phyloP scores from a whole-genome alignment of 1,284 basidiomycete species.

The Pseudozyma hubeiensis region DNA sequence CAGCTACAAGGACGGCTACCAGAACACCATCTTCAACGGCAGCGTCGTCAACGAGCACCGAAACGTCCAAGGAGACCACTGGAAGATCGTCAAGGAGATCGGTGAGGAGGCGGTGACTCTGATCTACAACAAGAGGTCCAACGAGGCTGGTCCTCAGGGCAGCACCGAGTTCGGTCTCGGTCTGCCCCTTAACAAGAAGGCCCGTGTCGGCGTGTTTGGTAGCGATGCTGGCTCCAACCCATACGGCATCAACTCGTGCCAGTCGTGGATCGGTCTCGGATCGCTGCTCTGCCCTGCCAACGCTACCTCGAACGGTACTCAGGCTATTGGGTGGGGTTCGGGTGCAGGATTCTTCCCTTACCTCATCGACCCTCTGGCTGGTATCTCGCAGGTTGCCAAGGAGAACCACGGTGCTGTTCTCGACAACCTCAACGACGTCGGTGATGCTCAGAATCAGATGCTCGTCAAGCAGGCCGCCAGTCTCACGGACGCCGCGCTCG shows the following conservation, averaged over 20 bases:
- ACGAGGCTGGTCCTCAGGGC: constrained; percentile 44
- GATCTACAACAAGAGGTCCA: constrained; percentile 37
- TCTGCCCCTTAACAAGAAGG: constrained; percentile 42
- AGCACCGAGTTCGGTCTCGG: constrained; percentile 21
- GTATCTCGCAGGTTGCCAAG: constrained; percentile 30
- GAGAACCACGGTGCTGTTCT: constrained; percentile 32
- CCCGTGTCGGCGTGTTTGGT: constrained; percentile 39
- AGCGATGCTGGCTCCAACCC: constrained; percentile 44
- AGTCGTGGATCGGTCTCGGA: constrained; percentile 42
- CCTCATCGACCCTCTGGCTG: constrained; percentile 56
- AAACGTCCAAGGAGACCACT: constrained; percentile 42
- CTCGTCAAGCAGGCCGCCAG: constrained; percentile 26
- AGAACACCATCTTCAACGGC: constrained; percentile 43
- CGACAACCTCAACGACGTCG: constrained; percentile 41
- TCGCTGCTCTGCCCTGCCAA: constrained; percentile 50
- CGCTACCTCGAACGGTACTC: constrained; percentile 39
- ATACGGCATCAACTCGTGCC: constrained; percentile 39
- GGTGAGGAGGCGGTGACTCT: constrained; percentile 39
- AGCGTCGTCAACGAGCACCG: constrained; percentile 36
- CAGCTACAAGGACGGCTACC: constrained; percentile 44
- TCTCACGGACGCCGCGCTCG: constrained; percentile 38
- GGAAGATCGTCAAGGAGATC: constrained; percentile 38
- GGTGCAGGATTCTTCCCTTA: constrained; percentile 52
- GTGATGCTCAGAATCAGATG: constrained; percentile 31
- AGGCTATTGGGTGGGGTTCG: constrained; percentile 33